Base-by-base conservation (phyloP, 441 rosid genomes). In the Brassica balearica region DNA sequence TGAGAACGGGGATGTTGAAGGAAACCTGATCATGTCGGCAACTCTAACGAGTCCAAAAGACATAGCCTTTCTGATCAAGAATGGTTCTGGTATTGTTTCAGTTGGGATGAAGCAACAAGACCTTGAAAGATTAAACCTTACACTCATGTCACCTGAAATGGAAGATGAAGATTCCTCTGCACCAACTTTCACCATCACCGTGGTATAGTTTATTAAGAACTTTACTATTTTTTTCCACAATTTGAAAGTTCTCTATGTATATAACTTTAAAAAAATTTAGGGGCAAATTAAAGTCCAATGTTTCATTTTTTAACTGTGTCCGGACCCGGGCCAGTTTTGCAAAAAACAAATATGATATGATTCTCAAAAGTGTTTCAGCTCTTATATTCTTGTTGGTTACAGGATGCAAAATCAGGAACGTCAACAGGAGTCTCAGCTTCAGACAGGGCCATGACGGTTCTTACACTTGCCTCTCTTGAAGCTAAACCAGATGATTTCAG, bases 151-250 rank as follows among this genome's bases (percentile, higher is more conserved):
- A 5, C 95, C 96, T 0, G 95, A 91, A 71, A 85, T 82, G 1
- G 95, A 89, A 87, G 90, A 88, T 34, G 91, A 87, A 51, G 96
- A 89, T 68, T 91, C 95, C 34, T 91, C 91, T 20, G 95, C 95
- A 25, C 96, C 98, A 56, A 88, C 96, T 64, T 94, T 94, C 84
- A 92, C 96, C 0, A 72, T 92, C 82, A 91, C 97, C 0, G 93
- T 89, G 90, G 94, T 90, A 23, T 29, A 29, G 34, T 29, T 29
- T 29, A 29, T 29, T 29, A 29, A 29, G 1, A 29, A 5, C 34
- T 29, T 29, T 0, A 29, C 0, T 29, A 29, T 29, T 29, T 29
- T 29, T 29, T 29, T 29, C 6, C 6, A 29, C 34, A 29, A 5
- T 29, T 29, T 29, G 34, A 29, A 29, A 29, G 6, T 29, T 29